Conservation (phyloP, 2,329 filamentous ascomycete genomes). For the Thielaviopsis populi region DNA sequence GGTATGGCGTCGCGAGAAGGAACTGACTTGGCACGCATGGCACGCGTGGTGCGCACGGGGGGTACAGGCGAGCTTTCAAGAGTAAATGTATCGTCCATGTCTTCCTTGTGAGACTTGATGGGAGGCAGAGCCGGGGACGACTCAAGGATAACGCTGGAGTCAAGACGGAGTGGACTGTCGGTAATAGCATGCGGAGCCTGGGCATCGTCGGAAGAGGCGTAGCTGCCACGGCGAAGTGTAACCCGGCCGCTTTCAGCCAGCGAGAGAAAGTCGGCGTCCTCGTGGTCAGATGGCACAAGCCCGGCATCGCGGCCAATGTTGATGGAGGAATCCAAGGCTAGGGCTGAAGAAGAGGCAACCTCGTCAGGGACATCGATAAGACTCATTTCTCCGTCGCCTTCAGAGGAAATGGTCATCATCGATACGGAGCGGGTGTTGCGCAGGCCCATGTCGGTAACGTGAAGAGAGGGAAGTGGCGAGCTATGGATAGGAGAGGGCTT, state of each 20-base stretch:
- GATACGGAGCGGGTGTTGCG: constrained; percentile 7
- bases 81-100: constrained; percentile 11
- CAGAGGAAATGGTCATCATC: not conserved
- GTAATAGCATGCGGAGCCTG: not conserved
- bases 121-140: constrained; percentile 11
- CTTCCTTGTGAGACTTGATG: constrained; percentile 3
- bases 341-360: constrained; percentile 1
- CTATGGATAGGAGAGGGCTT: not conserved
- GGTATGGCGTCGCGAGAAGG: constrained; percentile 9
- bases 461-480: constrained; percentile 8
- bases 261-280: constrained; percentile 7
- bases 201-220: constrained; percentile 1
- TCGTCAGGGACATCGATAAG: constrained; percentile 5
- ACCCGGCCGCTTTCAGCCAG: constrained; percentile 1
- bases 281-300: not conserved
- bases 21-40: constrained; percentile 11
- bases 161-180: constrained; percentile 11
- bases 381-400: constrained; percentile 7
- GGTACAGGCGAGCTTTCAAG: constrained; percentile 13
- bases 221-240: constrained; percentile 9
- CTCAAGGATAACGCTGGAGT: constrained; percentile 10
- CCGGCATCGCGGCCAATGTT: constrained; percentile 9
- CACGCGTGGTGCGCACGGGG: constrained; percentile 7
- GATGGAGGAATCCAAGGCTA: constrained; percentile 7
- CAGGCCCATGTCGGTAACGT: constrained; percentile 5